phyloP scores from a whole-genome alignment of 352 stramenopile species.

The Globisporangium canariense region DNA sequence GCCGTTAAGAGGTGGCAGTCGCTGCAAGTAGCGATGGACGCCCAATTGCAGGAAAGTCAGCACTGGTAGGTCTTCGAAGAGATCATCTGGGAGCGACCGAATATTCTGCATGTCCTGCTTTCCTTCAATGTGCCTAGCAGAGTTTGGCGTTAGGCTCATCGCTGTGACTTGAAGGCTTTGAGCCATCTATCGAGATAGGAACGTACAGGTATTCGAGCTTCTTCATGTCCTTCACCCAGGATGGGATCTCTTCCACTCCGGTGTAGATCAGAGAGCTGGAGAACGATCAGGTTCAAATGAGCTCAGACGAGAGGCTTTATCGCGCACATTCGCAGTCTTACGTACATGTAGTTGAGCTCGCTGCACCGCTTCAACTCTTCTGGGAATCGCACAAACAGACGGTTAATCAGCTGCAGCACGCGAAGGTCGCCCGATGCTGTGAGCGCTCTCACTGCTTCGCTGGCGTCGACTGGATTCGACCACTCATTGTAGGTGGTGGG shows the following conservation, averaged over 20 bases:
- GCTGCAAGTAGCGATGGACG: conserved; percentile 21
- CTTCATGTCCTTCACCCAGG: conserved; percentile 28
- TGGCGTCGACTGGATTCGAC: conserved; percentile 27
- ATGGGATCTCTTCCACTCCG: conserved; percentile 22
- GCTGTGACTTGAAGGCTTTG: background rate
- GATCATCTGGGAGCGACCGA: conserved; percentile 15
- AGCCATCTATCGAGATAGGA: background rate
- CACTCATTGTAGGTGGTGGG: conserved; percentile 36
- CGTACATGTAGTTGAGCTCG: conserved; percentile 38
- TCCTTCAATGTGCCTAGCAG: conserved; percentile 43
- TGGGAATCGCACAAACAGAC: conserved; percentile 19
- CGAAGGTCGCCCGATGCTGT: conserved; percentile 24
- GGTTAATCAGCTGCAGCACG: conserved; percentile 36
- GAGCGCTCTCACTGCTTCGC: conserved; percentile 20
- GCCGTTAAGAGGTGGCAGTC: conserved; percentile 28
- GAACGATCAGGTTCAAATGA: no score
- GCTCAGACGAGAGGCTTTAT: background rate
- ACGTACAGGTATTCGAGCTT: conserved; percentile 42
- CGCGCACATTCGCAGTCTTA: background rate
- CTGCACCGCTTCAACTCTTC: conserved; percentile 27
- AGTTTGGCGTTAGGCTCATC: background rate
- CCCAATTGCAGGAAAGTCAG: conserved; percentile 38
- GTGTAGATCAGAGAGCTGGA: conserved; percentile 31
- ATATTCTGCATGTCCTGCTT: conserved; percentile 26
- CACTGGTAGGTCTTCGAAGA: conserved; percentile 32